Evolutionary conservation across 2,329 filamentous ascomycete species (phyloP), one percentile per base, ranked within the genome.

Genomic region (Pezicula neosporulosa): DNA sequence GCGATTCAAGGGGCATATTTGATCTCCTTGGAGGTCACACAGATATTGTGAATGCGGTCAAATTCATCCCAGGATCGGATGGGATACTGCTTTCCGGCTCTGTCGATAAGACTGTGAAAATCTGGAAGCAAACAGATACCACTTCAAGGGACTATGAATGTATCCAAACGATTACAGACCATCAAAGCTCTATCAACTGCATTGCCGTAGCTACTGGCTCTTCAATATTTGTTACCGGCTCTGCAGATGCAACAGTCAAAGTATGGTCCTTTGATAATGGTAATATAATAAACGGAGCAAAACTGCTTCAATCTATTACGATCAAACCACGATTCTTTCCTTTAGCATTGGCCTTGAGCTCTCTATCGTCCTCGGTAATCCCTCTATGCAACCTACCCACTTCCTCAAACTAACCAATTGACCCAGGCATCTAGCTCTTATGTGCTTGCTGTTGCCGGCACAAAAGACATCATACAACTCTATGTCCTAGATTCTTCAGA

Each of bases 371-470:
- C 30, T 33, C 30, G 9, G 30, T 33, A 33, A 33, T 10, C 9
- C 12, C 28, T 33, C 30, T 9, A 33, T 33, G 5, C 12, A 10
- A 2, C 30, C 30, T 33, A 13, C 30, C 30, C 2, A 33, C 9
- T 33, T 33, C 9, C 30, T 33, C 30, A 33, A 33, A 33, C 12
- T 33, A 33, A 33, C 12, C 3, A 3, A 10, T 7, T 33, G 30
- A 77, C 79, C 46, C 70, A 66, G 8, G 51, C 67, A 15, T 70
- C 73, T 1, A 72, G 78, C 12, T 75, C 77, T 2, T 73, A 87
- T 47, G 73, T 93, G 27, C 76, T 99, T 47, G 93, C 92, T 3
- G 84, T 89, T n/a, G 90, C 87, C 3, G 94, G 94, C 3, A 97
- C 94, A 2, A 86, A 82, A 53, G 86, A 86, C 51, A 80, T 77